Conservation (phyloP, 495 filamentous ascomycete genomes). For the Neurospora sp. region DNA sequence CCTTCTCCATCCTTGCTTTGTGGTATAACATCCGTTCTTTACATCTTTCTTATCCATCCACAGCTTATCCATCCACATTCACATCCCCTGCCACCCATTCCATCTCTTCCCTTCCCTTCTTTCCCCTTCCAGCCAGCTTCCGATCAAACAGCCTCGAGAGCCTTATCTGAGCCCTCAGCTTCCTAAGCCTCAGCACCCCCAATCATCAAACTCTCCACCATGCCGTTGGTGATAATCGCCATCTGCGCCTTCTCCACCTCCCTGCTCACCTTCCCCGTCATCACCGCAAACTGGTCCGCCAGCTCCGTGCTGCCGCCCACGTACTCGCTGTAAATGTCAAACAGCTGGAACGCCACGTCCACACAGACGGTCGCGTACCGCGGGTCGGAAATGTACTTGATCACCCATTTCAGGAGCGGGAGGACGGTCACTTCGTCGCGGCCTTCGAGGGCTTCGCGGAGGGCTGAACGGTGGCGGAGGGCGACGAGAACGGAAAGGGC, state of each 20-base stretch:
- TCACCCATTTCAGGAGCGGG: constrained; percentile 75
- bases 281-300: constrained; percentile 49
- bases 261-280: constrained; percentile 58
- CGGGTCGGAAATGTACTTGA: constrained; percentile 67
- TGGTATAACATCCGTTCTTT: background rate
- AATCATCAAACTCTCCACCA: constrained; percentile 66
- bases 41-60: background rate
- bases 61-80: background rate
- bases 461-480: constrained; percentile 77
- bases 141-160: background rate
- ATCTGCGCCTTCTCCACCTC: constrained; percentile 76
- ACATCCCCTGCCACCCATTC: no score
- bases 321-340: constrained; percentile 81
- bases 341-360: constrained; percentile 66
- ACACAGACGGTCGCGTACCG: constrained; percentile 66
- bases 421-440: constrained; percentile 76
- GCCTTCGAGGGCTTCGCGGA: constrained; percentile 67
- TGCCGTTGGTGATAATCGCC: constrained; percentile 67
- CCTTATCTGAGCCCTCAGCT: background rate
- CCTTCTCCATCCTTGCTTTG: background rate
- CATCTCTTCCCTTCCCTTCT: background rate
- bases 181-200: constrained; percentile 8
- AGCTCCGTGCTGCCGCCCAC: constrained; percentile 65
- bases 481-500: constrained; percentile 71
- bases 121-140: background rate